Conservation (phyloP, 129 eudicot species). For the Helianthus tuberosus region DNA sequence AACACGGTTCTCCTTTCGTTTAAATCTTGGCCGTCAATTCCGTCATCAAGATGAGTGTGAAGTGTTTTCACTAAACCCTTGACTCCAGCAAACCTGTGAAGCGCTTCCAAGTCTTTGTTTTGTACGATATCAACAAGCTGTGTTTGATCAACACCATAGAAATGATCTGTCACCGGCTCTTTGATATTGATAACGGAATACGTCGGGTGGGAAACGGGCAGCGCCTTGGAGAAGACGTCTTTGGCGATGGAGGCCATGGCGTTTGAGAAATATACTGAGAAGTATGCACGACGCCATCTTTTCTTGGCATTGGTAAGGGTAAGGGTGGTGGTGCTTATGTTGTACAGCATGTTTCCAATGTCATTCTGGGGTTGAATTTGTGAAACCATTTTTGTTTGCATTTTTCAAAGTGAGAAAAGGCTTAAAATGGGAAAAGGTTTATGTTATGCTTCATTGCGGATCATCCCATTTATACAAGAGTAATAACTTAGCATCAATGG, state of each 20-base stretch:
- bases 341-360: slow-evolving; percentile 26
- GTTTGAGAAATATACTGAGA: slow-evolving; percentile 53
- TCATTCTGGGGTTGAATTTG: slow-evolving; percentile 14
- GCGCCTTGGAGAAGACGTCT: slow-evolving; percentile 23
- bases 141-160: slow-evolving; percentile 30
- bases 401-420: too few relatives aligned
- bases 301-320: slow-evolving; percentile 51
- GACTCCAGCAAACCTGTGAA: slow-evolving; percentile 39
- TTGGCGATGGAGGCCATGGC: slow-evolving; percentile 31
- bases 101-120: slow-evolving; percentile 45
- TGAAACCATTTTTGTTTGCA: slow-evolving; percentile 8
- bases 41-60: slow-evolving; percentile 42
- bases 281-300: slow-evolving; percentile 71
- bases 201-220: slow-evolving; percentile 25
- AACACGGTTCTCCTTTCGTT: slow-evolving; percentile 30
- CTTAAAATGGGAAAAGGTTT: not conserved
- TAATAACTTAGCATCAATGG: too few relatives aligned
- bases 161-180: not conserved
- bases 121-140: slow-evolving; percentile 44
- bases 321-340: slow-evolving; percentile 30
- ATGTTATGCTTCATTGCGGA: not conserved
- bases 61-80: slow-evolving; percentile 51
- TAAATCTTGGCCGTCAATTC: slow-evolving; percentile 46
- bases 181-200: slow-evolving; percentile 44
- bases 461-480: too few relatives aligned